These are phyloP conservation scores for Urostyla sp. DNA, from an alignment of 73 alveolate species.

Conservation along the genomic window DNA sequence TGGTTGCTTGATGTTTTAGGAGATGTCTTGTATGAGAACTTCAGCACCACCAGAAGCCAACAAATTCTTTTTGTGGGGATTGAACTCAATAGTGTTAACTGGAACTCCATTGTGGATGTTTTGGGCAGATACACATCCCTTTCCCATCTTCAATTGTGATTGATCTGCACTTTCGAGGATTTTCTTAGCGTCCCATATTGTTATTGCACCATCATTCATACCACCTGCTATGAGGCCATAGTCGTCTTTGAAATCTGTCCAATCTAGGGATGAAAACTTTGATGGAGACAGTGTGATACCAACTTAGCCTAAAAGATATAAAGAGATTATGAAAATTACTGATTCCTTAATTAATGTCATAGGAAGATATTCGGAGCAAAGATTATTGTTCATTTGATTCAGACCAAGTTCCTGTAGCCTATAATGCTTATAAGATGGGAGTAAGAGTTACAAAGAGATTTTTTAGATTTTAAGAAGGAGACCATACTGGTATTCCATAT, in stretches of 20 bases:
- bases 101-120: slow-evolving; percentile 58
- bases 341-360: slow-evolving; percentile 31
- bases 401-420: slow-evolving; percentile 67
- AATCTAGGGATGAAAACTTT: slow-evolving; percentile 51
- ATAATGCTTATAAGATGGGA: not conserved
- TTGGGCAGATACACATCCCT: slow-evolving; percentile 69
- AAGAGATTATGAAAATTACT: slow-evolving; percentile 7
- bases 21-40: slow-evolving; percentile 82
- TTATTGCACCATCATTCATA: slow-evolving; percentile 82
- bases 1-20: slow-evolving; percentile 68
- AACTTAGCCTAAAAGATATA: not conserved
- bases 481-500: slow-evolving; percentile 65
- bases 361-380: slow-evolving; percentile 16
- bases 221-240: slow-evolving; percentile 87
- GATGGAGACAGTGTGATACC: slow-evolving; percentile 54
- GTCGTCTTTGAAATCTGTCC: slow-evolving; percentile 56
- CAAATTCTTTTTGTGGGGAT: slow-evolving; percentile 85
- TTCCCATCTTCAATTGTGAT: slow-evolving; percentile 63
- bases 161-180: slow-evolving; percentile 65
- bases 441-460: slow-evolving; percentile 31
- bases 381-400: slow-evolving; percentile 20
- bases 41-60: slow-evolving; percentile 90
- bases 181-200: slow-evolving; percentile 89
- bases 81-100: slow-evolving; percentile 81
- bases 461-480: slow-evolving; percentile 34